Evolutionary conservation across 331 rosid species (phyloP).

Genomic region (Quercus lobata): DNA sequence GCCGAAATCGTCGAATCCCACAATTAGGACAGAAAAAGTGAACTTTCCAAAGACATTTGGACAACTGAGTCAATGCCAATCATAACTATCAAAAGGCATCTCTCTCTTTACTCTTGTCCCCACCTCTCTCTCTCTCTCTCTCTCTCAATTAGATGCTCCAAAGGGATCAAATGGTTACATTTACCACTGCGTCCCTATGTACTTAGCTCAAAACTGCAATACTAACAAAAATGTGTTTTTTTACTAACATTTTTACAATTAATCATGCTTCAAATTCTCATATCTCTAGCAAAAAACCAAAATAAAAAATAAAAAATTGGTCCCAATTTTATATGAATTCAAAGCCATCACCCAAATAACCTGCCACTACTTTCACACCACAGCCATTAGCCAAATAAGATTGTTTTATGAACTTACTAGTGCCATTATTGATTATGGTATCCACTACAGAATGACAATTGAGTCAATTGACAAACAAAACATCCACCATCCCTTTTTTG

Average conservation of each 20-base stretch:
- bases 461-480: too few species aligned
- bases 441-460: too few species aligned
- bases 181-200: too few species aligned
- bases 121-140: not conserved
- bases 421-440: too few species aligned
- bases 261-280: not conserved
- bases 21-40: slow-evolving; percentile 40
- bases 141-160: not conserved
- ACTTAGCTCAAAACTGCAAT: not conserved
- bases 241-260: not conserved
- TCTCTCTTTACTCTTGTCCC: slow-evolving; percentile 1
- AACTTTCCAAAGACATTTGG: slow-evolving; percentile 73
- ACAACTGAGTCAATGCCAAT: slow-evolving; percentile 84
- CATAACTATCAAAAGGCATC: slow-evolving; percentile 56
- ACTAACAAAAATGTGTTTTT: not conserved
- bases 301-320: too few species aligned
- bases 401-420: too few species aligned
- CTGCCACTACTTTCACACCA: too few species aligned
- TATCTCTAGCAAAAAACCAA: too few species aligned
- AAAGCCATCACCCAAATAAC: too few species aligned
- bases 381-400: too few species aligned
- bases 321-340: too few species aligned
- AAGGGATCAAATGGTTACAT: not conserved
- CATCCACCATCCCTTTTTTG: too few species aligned
- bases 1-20: slow-evolving; percentile 33